Base-by-base conservation (phyloP, 345 rosid species). In the Sonneratia alba region DNA sequence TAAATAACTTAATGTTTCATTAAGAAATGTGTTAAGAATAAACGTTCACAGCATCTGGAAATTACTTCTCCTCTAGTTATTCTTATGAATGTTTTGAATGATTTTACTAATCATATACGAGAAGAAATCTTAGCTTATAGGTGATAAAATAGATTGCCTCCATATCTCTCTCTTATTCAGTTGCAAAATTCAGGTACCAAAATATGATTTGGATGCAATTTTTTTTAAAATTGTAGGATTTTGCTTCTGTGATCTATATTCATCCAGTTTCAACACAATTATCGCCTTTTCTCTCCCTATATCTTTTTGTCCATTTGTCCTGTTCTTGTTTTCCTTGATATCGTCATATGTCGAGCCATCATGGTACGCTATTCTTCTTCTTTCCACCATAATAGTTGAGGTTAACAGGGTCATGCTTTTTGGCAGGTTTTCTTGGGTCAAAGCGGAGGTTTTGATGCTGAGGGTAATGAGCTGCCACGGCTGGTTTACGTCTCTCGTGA, bases 401-500 rank as follows among this genome's bases (percentile, higher is more conserved):
- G 63, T n/a, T 57, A 24, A 57, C n/a, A 8, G 21, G 9, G 63
- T 10, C 21, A 6, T n/a, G 11, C 7, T 37, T 45, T 7, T 63
- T 72, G 77, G 71, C 81, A 92, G 97, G 98, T 92, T 76, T 92
- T 90, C 96, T 83, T 90, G 69, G 98, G 96, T 61, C 94, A 88
- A 81, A 90, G 83, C 80, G 98, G 98, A 70, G 98, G 94, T 53
- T 93, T 86, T 78, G 98, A 92, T 82, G 81, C 91, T 22, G 98
- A 92, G 72, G 95, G 97, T 47, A 90, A 90, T 71, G 97, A 88
- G 85, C 82, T 92, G 74, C 95, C 98, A 0, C 88, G 90, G 32
- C 77, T 92, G 78, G 95, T 92, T 67, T 92, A 92, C 78, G 95
- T 92, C 71, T 92, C 96, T 76, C 90, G 98, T 70, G 98, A 92